Evolutionary conservation across 2,329 filamentous ascomycete genomes (phyloP), one percentile per base, ranked within the genome.

Genomic region (Aspergillus niger): DNA sequence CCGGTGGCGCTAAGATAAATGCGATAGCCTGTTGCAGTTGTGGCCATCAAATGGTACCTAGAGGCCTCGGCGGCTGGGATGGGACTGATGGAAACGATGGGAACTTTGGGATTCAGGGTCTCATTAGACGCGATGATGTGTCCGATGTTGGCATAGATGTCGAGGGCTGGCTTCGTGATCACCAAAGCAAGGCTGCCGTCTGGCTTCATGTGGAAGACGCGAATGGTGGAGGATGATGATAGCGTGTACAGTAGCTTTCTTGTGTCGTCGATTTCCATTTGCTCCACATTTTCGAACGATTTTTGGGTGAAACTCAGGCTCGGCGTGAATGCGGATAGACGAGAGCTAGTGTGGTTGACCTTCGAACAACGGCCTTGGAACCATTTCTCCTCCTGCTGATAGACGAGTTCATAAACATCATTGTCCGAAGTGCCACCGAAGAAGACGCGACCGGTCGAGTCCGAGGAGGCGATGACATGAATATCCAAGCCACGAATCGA

Each of bases 331-430:
- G 86, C 88, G 58, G 84, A 83, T 81, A 91, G 89, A 36, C 89
- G 88, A 3, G 86, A 87, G 73, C 86, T 89, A 52, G 89, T 94
- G 74, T 97, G 95, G 73, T 96, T 96, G 64, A 94, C 88, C 77
- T 93, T 97, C 62, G 89, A 88, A 73, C 91, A 96, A 66, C 90
- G 86, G 75, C 88, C 92, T 56, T 91, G 89, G 73, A 99, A 99
- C 95, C 95, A 99, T 69, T 91, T 90, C 77, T 99, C 95, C 75
- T 98, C 92, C 71, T 97, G 92, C 77, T 98, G 94, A 74, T 99
- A 99, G 67, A 90, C 93, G 57, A 99, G 85, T 77, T 99, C 95
- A 74, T 95, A 91, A 51, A 99, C 87, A 69, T 98, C 93, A 65
- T 92, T 92, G 66, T 94, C 91, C 54, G 83, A 85, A 54, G 84